Base-by-base conservation (phyloP, 306 rosid species). In the Dalbergia oliveri region DNA sequence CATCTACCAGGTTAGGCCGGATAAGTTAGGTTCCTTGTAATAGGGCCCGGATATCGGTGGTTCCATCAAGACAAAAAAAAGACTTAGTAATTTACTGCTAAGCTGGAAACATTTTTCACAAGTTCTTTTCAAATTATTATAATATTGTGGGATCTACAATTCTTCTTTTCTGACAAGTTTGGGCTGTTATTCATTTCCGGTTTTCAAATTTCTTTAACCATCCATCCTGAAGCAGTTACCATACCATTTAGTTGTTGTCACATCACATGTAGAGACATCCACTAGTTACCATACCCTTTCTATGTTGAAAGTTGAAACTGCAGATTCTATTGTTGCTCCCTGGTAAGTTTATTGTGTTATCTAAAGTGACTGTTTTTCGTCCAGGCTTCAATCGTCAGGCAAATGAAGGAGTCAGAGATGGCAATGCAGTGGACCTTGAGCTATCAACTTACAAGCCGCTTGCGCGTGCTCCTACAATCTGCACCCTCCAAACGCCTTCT, bases 331-430 rank as follows among this genome's bases (percentile, higher is more conserved):
- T 69, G 47, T 8, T 62, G 16, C 10, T n/a, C 63, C 31, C 11
- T 51, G 56, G 26, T 56, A 12, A 47, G 50, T 3, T 31, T n/a
- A 47, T 34, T 9, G 11, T n/a, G 11, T 15, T 50, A 11, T 26
- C 73, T 76, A 72, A 85, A 72, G 60, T 13, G 34, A 19, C 8
- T 67, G 23, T 31, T 47, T 58, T 50, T 64, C 53, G 70, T 51
- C 49, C 75, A 95, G 99, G 98, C 97, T 53, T 86, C 96, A 57
- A 80, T 95, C 9, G 85, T 91, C 65, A 86, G 99, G 86, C 98
- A 93, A 79, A 93, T 95, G 98, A 93, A 90, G 86, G 99, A 91
- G 67, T 84, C 94, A 9, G 96, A 90, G 86, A 95, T 95, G 99
- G 98, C 88, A 35, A 89, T 87, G 88, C 97, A 90, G 74, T 93